phyloP scores from a whole-genome alignment of 2,329 filamentous ascomycete genomes.

The Ophiobolus disseminans region DNA sequence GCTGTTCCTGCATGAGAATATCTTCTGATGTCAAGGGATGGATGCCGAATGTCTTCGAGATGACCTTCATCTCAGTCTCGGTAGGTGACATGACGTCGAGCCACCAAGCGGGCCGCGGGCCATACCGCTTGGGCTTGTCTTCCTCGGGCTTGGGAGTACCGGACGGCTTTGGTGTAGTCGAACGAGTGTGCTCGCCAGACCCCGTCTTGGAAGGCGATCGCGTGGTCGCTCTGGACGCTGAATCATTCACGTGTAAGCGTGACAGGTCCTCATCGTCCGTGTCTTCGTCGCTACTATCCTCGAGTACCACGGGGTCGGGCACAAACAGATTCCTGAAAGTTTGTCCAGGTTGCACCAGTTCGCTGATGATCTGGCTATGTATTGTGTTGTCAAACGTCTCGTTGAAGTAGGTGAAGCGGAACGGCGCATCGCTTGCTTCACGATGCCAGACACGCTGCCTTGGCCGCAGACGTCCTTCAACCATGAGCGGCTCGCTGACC shows the following conservation, averaged over 20 bases:
- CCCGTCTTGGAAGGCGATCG: slow-evolving; percentile 42
- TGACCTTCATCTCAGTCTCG: slow-evolving; percentile 92
- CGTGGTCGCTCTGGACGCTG: slow-evolving; percentile 34
- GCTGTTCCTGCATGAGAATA: slow-evolving; percentile 95
- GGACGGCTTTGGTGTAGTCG: slow-evolving; percentile 61
- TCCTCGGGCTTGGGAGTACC: slow-evolving; percentile 31
- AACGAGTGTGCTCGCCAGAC: slow-evolving; percentile 54
- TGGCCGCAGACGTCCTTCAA: slow-evolving; percentile 86
- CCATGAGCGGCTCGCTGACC: slow-evolving; percentile 90
- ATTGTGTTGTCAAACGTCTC: slow-evolving; percentile 96
- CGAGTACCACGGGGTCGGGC: slow-evolving; percentile 73
- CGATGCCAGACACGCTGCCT: slow-evolving; percentile 81
- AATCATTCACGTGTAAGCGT: slow-evolving; percentile 32
- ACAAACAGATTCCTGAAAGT: slow-evolving; percentile 89
- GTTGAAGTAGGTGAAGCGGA: slow-evolving; percentile 98
- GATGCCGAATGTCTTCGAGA: slow-evolving; percentile 92
- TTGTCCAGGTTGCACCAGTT: slow-evolving; percentile 83
- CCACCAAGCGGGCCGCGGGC: slow-evolving; percentile 94
- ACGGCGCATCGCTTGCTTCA: slow-evolving; percentile 87
- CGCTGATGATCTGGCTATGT: slow-evolving; percentile 93
- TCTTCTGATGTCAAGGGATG: slow-evolving; percentile 95
- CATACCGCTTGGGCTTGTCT: slow-evolving; percentile 57
- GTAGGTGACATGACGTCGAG: slow-evolving; percentile 90
- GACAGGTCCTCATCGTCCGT: slow-evolving; percentile 62
- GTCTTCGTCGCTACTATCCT: slow-evolving; percentile 72